phyloP scores from a whole-genome alignment of 2,329 filamentous ascomycete species.

The Ophiostoma himal-ulmi region DNA sequence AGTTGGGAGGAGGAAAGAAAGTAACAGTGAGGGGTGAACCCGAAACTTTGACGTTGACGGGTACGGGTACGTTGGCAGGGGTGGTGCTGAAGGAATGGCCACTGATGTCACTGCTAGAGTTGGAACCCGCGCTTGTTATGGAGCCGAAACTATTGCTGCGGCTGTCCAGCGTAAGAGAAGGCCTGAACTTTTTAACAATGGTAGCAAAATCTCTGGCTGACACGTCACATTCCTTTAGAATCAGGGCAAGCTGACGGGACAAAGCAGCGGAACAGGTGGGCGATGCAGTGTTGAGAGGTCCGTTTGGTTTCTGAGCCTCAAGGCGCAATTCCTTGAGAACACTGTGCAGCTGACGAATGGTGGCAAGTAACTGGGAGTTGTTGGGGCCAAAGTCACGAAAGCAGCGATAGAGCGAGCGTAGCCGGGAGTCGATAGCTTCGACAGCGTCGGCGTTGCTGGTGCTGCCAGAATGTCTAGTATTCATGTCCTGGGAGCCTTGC shows the following conservation, averaged over 20 bases:
- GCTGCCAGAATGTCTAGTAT: constrained; percentile 19
- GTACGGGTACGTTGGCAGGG: not conserved
- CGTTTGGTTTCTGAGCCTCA: constrained; percentile 53
- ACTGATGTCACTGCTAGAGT: constrained; percentile 14
- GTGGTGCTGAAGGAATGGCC: constrained; percentile 4
- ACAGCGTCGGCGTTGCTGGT: constrained; percentile 40
- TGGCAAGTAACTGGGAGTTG: constrained; percentile 45
- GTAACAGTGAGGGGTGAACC: not conserved
- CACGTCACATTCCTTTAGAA: constrained; percentile 51
- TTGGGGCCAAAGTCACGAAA: constrained; percentile 45
- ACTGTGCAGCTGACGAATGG: constrained; percentile 49
- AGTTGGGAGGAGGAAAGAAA: not conserved
- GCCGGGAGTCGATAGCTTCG: constrained; percentile 51
- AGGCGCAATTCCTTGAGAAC: constrained; percentile 53
- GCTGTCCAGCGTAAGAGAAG: constrained; percentile 10
- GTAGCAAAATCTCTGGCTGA: constrained; percentile 50
- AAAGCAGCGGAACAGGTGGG: constrained; percentile 38
- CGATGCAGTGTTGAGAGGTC: constrained; percentile 43
- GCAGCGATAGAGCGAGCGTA: constrained; percentile 50
- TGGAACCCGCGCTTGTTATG: not conserved
- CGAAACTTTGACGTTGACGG: not conserved
- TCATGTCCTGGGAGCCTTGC: constrained; percentile 27
- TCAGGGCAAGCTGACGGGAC: constrained; percentile 44
- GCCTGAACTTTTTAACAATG: constrained; percentile 44
- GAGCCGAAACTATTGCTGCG: constrained; percentile 2